Evolutionary conservation across 2,329 filamentous ascomycete genomes (phyloP).

Genomic region (Diaporthe sp.): DNA sequence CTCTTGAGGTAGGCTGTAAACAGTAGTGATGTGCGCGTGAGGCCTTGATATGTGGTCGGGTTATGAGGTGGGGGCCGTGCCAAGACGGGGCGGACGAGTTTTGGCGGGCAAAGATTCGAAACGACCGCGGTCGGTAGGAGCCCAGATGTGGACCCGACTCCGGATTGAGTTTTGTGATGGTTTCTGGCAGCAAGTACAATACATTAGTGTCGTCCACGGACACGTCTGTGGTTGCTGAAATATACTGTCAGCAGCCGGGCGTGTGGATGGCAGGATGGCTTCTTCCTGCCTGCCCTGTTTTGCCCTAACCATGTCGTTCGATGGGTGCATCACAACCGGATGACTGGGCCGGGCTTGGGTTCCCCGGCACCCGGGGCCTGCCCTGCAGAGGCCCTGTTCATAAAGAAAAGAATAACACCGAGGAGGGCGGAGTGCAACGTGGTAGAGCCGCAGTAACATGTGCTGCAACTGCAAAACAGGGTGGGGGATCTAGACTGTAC

Average conservation of each 20-base stretch:
- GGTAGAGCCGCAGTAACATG: constrained; percentile 6
- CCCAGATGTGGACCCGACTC: neutral
- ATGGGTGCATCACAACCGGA: neutral
- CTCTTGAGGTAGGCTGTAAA: neutral
- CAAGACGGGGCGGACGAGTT: constrained; percentile 20
- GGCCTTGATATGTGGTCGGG: neutral
- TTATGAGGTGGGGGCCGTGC: constrained; percentile 1
- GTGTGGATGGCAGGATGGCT: neutral
- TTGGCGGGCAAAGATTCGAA: constrained; percentile 10
- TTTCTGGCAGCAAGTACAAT: neutral
- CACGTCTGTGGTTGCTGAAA: neutral
- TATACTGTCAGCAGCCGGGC: neutral
- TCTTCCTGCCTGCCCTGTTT: too few relatives aligned
- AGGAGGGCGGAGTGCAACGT: constrained; percentile 4
- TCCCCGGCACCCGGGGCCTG: neutral
- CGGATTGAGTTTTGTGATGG: constrained; percentile 17
- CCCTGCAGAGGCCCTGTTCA: neutral
- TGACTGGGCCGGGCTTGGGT: neutral
- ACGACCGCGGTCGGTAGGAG: neutral
- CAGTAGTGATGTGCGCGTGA: neutral
- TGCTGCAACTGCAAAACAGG: neutral
- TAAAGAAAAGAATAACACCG: neutral
- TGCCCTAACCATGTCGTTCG: neutral
- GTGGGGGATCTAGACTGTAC: neutral
- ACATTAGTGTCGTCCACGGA: neutral